Evolutionary conservation across 2,329 filamentous ascomycete species (phyloP).

Genomic region (Tolypocladium inflatum): DNA sequence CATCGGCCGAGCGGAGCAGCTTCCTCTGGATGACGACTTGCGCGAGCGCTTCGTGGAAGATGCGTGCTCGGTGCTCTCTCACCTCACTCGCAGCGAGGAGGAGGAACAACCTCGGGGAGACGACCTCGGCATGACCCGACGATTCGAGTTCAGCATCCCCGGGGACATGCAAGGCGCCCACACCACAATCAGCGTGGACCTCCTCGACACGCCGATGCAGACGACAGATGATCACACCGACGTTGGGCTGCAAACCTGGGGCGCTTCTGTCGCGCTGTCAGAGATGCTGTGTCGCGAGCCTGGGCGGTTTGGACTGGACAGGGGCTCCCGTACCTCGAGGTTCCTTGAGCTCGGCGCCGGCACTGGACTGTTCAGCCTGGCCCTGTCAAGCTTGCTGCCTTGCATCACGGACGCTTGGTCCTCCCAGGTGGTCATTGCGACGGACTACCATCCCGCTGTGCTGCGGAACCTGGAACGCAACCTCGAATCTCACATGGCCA

Average conservation of each 20-base stretch:
- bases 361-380: background rate
- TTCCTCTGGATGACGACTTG: background rate
- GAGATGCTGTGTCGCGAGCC: background rate
- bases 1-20: background rate
- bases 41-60: background rate
- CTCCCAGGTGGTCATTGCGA: background rate
- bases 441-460: background rate
- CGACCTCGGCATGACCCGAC: background rate
- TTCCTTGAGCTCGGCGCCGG: background rate
- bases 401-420: background rate
- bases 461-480: background rate
- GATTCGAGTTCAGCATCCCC: background rate
- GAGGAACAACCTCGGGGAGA: background rate
- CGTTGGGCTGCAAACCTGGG: background rate
- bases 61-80: background rate
- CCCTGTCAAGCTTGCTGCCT: background rate
- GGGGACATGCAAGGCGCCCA: background rate
- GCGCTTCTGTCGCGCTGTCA: background rate
- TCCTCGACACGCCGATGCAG: background rate
- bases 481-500: background rate
- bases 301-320: background rate
- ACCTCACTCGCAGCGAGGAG: background rate
- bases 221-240: background rate
- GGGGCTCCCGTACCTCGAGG: background rate
- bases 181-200: background rate